phyloP scores from a whole-genome alignment of 768 basidiomycete species.

The Mycena capillaripes region DNA sequence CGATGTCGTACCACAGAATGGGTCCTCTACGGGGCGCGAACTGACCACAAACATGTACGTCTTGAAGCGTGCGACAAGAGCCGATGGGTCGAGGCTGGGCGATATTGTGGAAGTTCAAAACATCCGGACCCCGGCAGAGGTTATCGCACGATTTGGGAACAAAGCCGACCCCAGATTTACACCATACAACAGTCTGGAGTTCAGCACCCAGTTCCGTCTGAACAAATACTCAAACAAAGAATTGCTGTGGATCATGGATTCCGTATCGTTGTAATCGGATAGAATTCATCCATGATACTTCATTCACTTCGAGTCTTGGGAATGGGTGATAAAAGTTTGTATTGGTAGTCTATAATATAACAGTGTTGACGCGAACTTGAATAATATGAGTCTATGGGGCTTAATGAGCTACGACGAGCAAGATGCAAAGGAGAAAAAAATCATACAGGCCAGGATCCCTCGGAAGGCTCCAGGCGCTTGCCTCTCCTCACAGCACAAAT shows the following conservation, averaged over 20 bases:
- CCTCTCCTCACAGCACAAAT: too few species aligned
- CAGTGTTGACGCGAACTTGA: too few species aligned
- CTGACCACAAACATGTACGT: constrained; percentile 39
- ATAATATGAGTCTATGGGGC: too few species aligned
- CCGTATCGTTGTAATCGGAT: constrained; percentile 8
- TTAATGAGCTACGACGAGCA: too few species aligned
- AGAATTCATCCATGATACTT: too few species aligned
- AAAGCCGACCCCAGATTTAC: constrained; percentile 43
- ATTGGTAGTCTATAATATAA: too few species aligned
- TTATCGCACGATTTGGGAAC: constrained; percentile 45
- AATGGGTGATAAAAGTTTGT: too few species aligned
- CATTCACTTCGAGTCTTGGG: too few species aligned
- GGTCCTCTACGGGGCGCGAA: constrained; percentile 21
- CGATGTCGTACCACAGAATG: constrained; percentile 39
- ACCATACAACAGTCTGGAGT: constrained; percentile 39
- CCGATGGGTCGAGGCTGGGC: constrained; percentile 38
- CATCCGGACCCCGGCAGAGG: constrained; percentile 40
- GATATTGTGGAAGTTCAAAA: constrained; percentile 45
- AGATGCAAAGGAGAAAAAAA: too few species aligned
- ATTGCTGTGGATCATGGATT: constrained; percentile 34
- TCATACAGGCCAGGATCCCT: too few species aligned
- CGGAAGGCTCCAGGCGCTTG: too few species aligned
- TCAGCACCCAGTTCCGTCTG: constrained; percentile 41
- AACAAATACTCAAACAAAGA: constrained; percentile 53
- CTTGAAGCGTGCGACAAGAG: constrained; percentile 36